Evolutionary conservation across 202 grass and related monocot species (phyloP).

Genomic region (Schoenoplectus tabernaemontani): DNA sequence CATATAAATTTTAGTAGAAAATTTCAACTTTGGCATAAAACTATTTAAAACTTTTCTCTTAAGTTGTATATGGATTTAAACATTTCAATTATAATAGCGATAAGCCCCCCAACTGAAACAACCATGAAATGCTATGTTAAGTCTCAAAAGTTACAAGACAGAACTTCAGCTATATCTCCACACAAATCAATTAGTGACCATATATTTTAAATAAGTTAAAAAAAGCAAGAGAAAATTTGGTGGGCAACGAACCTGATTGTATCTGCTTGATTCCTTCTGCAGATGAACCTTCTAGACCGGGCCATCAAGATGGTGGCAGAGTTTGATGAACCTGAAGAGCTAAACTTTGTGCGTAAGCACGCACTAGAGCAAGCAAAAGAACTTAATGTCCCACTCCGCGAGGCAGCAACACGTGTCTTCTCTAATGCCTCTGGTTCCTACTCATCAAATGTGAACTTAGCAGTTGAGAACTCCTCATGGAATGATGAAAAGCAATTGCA

Average conservation of each 20-base stretch:
- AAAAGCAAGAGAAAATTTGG: background rate
- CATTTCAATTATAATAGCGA: background rate
- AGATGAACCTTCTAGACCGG: slow-evolving; percentile 96
- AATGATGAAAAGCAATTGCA: slow-evolving; percentile 94
- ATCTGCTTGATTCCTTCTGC: slow-evolving; percentile 22
- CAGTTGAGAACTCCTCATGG: slow-evolving; percentile 96
- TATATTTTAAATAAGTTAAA: background rate
- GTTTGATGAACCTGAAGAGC: slow-evolving; percentile 75
- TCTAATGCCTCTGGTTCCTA: slow-evolving; percentile 96
- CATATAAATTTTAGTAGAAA: background rate
- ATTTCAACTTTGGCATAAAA: slow-evolving; percentile 2
- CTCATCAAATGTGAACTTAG: slow-evolving; percentile 90
- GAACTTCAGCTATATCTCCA: no score
- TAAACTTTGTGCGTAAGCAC: slow-evolving; percentile 93
- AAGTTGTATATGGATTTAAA: background rate
- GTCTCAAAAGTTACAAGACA: no score
- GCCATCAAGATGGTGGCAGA: slow-evolving; percentile 94
- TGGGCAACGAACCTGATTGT: background rate
- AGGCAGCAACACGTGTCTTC: slow-evolving; percentile 91
- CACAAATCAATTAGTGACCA: background rate
- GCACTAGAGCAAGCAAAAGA: slow-evolving; percentile 77
- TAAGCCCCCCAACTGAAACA: background rate
- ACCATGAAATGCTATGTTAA: background rate
- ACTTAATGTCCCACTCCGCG: slow-evolving; percentile 60
- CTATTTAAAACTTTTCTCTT: background rate